Evolutionary conservation across 345 rosid genomes (phyloP).

Genomic region (Durio zibethinus): DNA sequence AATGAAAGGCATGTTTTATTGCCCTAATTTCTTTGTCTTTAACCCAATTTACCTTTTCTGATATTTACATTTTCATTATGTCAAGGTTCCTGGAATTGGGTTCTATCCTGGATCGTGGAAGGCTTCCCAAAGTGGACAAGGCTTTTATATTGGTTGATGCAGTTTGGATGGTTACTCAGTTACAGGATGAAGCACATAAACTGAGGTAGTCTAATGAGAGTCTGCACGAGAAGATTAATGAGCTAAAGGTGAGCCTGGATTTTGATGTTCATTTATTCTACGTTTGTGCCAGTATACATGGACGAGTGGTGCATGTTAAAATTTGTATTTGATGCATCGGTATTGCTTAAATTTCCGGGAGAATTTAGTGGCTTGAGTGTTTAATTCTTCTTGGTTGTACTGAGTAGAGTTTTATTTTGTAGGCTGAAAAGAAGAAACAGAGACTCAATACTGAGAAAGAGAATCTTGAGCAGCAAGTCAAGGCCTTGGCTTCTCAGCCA

Average conservation of each 20-base stretch:
- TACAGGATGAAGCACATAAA: slow-evolving; percentile 49
- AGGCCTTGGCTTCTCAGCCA: slow-evolving; percentile 42
- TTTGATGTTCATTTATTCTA: not conserved
- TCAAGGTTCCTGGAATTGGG: slow-evolving; percentile 55
- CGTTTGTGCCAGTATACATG: not conserved
- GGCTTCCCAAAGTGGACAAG: slow-evolving; percentile 51
- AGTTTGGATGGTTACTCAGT: slow-evolving; percentile 47
- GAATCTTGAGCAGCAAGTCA: slow-evolving; percentile 53
- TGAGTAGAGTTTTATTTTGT: slow-evolving; percentile 6
- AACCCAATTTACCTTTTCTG: slow-evolving; percentile 4
- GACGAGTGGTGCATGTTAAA: not conserved
- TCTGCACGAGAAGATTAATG: slow-evolving; percentile 50
- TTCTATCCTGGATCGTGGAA: slow-evolving; percentile 54
- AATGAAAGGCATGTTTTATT: slow-evolving; percentile 44
- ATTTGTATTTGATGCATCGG: not conserved
- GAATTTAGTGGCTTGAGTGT: not conserved
- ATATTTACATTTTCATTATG: slow-evolving; percentile 5
- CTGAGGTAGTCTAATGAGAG: slow-evolving; percentile 44
- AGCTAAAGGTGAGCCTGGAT: slow-evolving; percentile 36
- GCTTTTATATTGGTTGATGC: slow-evolving; percentile 49
- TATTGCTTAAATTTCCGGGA: not conserved
- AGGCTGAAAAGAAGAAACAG: slow-evolving; percentile 79
- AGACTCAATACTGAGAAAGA: slow-evolving; percentile 84
- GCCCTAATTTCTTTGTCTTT: not conserved
- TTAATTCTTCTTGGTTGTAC: not conserved